These are phyloP conservation scores for Ustilago vetiveriae DNA, from an alignment of 1,284 basidiomycete species.

Conservation along the genomic window DNA sequence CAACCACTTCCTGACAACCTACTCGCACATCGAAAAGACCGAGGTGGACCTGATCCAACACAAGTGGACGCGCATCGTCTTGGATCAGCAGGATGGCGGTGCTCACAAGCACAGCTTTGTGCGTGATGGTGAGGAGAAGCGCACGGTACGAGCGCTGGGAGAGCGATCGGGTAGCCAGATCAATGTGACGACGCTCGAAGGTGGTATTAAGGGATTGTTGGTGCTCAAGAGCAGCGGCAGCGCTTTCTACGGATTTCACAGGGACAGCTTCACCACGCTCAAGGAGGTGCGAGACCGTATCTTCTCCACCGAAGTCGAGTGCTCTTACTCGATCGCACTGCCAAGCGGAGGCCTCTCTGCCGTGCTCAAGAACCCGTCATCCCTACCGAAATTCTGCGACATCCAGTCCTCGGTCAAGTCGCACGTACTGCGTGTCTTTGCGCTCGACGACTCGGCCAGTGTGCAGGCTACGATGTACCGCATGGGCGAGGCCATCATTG, in stretches of 20 bases:
- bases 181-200: conserved; percentile 38
- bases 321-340: conserved; percentile 46
- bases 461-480: conserved; percentile 94
- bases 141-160: conserved; percentile 75
- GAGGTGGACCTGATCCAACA: conserved; percentile 82
- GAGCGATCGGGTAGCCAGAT: conserved; percentile 68
- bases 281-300: conserved; percentile 60
- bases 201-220: conserved; percentile 53
- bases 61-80: conserved; percentile 83
- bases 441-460: conserved; percentile 85
- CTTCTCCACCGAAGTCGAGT: conserved; percentile 64
- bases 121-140: conserved; percentile 89
- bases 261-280: conserved; percentile 89
- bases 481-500: conserved; percentile 78
- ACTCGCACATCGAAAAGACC: conserved; percentile 77
- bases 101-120: conserved; percentile 83
- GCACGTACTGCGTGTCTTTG: conserved; percentile 83
- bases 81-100: conserved; percentile 68
- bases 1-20: conserved; percentile 83
- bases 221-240: conserved; percentile 91
- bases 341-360: conserved; percentile 31
- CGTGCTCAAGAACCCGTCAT: conserved; percentile 62
- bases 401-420: conserved; percentile 73
- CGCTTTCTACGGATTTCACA: conserved; percentile 82
- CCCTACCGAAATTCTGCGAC: conserved; percentile 61